These are phyloP conservation scores for Torulaspora microellipsoides DNA, from an alignment of 805 yeast species.

Conservation along the genomic window DNA sequence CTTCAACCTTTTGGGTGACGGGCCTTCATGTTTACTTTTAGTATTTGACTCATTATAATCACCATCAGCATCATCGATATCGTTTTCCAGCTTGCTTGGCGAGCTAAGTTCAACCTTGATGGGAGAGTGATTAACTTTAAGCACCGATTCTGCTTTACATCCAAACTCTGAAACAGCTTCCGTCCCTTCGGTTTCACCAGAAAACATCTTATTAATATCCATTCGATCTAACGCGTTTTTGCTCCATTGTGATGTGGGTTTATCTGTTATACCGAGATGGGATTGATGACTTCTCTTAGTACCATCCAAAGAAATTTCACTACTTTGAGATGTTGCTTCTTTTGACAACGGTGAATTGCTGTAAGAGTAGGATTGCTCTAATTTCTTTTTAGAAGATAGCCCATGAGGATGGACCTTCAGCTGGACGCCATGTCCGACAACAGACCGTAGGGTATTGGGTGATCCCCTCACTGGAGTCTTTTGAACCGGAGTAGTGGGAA, in stretches of 20 bases:
- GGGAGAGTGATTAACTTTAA: slow-evolving; percentile 21
- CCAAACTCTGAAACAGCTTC: background rate
- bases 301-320: slow-evolving; percentile 7
- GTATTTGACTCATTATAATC: no score
- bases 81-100: slow-evolving; percentile 13
- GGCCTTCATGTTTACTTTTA: slow-evolving; percentile 6
- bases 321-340: background rate
- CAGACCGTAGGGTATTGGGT: background rate
- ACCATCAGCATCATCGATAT: background rate
- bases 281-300: slow-evolving; percentile 4
- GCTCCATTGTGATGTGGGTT: background rate
- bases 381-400: slow-evolving; percentile 14
- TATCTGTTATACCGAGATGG: background rate
- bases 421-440: slow-evolving; percentile 1
- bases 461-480: background rate
- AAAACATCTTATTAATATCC: slow-evolving; percentile 23
- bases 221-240: slow-evolving; percentile 17
- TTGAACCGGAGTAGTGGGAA: slow-evolving; percentile 13
- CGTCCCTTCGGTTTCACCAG: background rate
- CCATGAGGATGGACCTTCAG: slow-evolving; percentile 20
- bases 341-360: slow-evolving; percentile 4
- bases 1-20: slow-evolving; percentile 18
- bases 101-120: slow-evolving; percentile 21
- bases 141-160: background rate
- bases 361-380: background rate